Conservation (phyloP, 2,329 filamentous ascomycete species). For the Plenodomus tracheiphilus region DNA sequence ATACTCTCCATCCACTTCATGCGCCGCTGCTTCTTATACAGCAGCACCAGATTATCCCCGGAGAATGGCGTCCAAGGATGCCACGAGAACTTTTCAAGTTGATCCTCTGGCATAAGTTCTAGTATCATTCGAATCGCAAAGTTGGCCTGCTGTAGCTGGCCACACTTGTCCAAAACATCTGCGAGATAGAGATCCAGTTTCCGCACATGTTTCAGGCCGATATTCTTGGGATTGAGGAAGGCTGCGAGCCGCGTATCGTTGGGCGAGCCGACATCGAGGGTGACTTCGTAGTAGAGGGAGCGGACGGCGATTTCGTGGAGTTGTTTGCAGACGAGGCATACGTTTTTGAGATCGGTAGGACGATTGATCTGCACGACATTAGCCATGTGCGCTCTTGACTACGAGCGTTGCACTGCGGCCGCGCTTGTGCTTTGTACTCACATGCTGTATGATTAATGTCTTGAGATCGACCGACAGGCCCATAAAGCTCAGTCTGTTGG, state of each 20-base stretch:
- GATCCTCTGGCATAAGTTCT: conserved; percentile 54
- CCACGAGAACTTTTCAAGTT: conserved; percentile 56
- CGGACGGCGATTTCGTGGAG: conserved; percentile 52
- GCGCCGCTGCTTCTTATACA: conserved; percentile 54
- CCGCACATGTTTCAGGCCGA: conserved; percentile 51
- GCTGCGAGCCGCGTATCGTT: conserved; percentile 50
- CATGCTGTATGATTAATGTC: conserved; percentile 44
- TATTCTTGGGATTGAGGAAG: conserved; percentile 53
- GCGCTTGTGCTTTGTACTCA: conserved; percentile 22
- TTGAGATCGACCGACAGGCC: conserved; percentile 45
- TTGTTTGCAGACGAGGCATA: conserved; percentile 53
- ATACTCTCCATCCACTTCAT: conserved; percentile 56
- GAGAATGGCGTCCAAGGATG: conserved; percentile 54
- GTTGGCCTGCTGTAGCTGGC: conserved; percentile 50
- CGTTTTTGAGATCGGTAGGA: conserved; percentile 52
- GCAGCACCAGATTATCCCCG: conserved; percentile 51
- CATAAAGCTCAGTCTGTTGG: conserved; percentile 31
- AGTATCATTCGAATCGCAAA: conserved; percentile 54
- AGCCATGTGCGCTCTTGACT: conserved; percentile 1
- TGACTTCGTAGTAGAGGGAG: conserved; percentile 52
- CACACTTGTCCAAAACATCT: conserved; percentile 49
- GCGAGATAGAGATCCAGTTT: conserved; percentile 53
- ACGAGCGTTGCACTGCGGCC: background rate
- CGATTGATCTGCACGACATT: conserved; percentile 43
- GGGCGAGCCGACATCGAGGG: conserved; percentile 51